These are phyloP conservation scores for Phaseolus lunatus DNA, from an alignment of 306 rosid genomes.

Conservation along the genomic window DNA sequence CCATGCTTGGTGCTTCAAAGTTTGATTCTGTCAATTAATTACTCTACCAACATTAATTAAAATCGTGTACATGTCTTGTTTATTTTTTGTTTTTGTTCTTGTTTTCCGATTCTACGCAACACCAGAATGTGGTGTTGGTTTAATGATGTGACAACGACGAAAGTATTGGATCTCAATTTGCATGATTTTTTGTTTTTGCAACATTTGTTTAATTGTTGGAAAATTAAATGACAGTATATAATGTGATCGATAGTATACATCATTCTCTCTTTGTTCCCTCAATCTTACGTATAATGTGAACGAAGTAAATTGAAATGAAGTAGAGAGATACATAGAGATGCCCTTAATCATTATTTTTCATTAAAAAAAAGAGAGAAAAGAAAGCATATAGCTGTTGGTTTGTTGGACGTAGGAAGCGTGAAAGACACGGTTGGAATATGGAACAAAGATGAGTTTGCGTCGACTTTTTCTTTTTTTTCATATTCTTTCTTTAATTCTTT, in stretches of 20 bases:
- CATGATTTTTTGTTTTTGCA: conserved; percentile 27
- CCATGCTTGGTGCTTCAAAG: conserved; percentile 81
- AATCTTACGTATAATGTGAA: conserved; percentile 33
- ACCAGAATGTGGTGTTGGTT: conserved; percentile 43
- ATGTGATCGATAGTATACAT: background rate
- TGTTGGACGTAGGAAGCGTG: conserved; percentile 46
- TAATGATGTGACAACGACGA: conserved; percentile 43
- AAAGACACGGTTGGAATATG: conserved; percentile 50
- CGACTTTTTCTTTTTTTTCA: background rate
- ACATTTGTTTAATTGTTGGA: conserved; percentile 36
- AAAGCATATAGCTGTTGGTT: conserved; percentile 38
- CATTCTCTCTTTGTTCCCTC: background rate
- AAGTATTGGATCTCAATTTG: conserved; percentile 37
- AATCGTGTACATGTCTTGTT: conserved; percentile 22
- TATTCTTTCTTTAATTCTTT: background rate
- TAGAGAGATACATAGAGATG: background rate
- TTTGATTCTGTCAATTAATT: conserved; percentile 40
- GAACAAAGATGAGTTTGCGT: conserved; percentile 42
- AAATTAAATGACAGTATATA: conserved; percentile 23
- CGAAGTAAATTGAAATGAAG: conserved; percentile 11
- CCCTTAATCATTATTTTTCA: background rate
- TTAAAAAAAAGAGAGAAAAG: background rate
- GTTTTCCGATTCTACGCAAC: conserved; percentile 17
- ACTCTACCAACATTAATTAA: background rate
- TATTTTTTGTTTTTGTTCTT: conserved; percentile 4